A percentile compares a stretch with the other conserved stretches of the same genome.
phyloP scores from a whole-genome alignment of 345 rosid species.

The Melaleuca alternifolia region DNA sequence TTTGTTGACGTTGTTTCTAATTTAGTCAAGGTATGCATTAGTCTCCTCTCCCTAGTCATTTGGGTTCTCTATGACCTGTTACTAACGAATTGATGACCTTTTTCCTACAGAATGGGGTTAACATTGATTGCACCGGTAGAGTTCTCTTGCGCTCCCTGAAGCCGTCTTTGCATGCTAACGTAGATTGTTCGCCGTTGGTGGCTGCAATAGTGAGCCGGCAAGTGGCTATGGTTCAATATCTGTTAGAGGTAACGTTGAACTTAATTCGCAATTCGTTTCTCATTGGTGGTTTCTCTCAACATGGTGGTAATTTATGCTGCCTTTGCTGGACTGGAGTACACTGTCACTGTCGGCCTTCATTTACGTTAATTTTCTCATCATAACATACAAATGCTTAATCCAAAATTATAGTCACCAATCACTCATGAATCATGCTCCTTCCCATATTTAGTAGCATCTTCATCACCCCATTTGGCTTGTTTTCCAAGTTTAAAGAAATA shows the following conservation, averaged over 20 bases:
- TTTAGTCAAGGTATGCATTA: conserved; percentile 11
- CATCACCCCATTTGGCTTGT: background rate
- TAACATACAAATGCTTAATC: background rate
- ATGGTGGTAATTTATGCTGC: background rate
- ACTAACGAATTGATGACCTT: background rate
- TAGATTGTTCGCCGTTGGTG: conserved; percentile 18
- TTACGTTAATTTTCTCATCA: background rate
- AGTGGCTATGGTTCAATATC: conserved; percentile 15
- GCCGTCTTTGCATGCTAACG: conserved; percentile 20
- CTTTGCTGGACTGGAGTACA: background rate
- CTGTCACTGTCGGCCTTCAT: background rate
- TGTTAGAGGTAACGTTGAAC: conserved; percentile 14
- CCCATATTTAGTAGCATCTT: background rate
- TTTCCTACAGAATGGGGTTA: conserved; percentile 15
- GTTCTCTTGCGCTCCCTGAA: conserved; percentile 13
- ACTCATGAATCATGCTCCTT: background rate
- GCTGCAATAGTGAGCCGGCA: conserved; percentile 28
- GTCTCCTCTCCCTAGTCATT: background rate
- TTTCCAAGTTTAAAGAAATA: background rate
- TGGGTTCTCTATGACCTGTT: background rate
- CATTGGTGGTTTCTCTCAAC: background rate
- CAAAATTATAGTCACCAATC: background rate
- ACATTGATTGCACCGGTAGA: conserved; percentile 8
- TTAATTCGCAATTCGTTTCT: background rate
- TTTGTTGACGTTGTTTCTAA: conserved; percentile 12